phyloP scores from a whole-genome alignment of 116 monocot species.

The Dioscorea cayenensis region DNA sequence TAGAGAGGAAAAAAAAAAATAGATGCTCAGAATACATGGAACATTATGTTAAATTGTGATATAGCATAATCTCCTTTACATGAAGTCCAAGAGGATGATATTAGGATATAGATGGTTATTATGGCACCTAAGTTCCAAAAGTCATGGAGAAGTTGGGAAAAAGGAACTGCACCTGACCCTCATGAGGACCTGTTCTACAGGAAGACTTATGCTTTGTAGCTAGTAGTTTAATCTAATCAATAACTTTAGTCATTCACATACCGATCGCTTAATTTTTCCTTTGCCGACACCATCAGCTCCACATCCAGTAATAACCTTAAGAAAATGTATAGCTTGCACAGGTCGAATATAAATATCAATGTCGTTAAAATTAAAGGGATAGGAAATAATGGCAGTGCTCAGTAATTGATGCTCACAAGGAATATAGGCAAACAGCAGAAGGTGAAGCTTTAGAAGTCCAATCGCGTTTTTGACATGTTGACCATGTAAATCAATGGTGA shows the following conservation, averaged over 20 bases:
- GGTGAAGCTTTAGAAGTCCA: conserved; percentile 74
- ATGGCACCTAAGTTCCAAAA: background rate
- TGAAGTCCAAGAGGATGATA: background rate
- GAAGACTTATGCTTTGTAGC: background rate
- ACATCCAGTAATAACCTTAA: conserved; percentile 94
- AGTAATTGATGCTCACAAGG: conserved; percentile 58
- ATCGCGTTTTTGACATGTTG: conserved; percentile 91
- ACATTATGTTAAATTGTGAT: background rate
- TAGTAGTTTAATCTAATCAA: background rate
- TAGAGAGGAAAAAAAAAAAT: background rate
- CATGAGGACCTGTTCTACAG: background rate
- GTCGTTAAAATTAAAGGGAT: background rate
- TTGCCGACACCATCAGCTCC: conserved; percentile 65
- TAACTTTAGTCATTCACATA: conserved; percentile 17
- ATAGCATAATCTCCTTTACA: background rate
- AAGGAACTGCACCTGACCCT: background rate
- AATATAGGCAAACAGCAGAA: conserved; percentile 63
- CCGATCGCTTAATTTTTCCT: conserved; percentile 71
- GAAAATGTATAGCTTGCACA: conserved; percentile 60
- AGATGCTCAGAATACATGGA: background rate
- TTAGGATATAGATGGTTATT: background rate
- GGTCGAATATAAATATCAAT: background rate
- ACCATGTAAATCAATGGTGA: conserved; percentile 95
- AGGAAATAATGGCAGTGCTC: background rate
- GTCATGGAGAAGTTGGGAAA: background rate